Evolutionary conservation across 2,329 filamentous ascomycete species (phyloP), one percentile per base, ranked within the genome.

Genomic region (Ophiostoma fasciatum): DNA sequence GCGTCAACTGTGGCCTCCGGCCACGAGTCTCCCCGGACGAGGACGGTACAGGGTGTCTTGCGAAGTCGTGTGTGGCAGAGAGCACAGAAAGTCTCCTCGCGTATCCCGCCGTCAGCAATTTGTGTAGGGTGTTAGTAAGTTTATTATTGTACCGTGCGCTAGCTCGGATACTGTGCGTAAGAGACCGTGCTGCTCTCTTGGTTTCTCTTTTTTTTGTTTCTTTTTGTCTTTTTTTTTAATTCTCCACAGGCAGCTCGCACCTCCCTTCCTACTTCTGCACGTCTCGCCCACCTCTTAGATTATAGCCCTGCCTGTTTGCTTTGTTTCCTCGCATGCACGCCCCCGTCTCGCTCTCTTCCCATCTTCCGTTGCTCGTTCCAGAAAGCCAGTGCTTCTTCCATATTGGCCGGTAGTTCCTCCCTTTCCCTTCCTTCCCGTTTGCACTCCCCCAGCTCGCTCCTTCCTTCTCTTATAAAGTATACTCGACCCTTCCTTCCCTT

Each of bases 371-470:
- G 30, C 30, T 29, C 23, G 28, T n/a, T 21, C 35, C 31, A 36
- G 20, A 21, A 22, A 28, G 13, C 21, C 30, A 30, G 20, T 26
- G 38, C 27, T 37, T 35, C 35, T 39, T 31, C 37, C 34, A 31
- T 35, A 36, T 32, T 29, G n/a, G 32, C 38, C 32, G 35, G 33
- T 34, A 36, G 34, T 20, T 34, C 38, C 38, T 37, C 28, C 34
- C 34, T 31, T 15, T 23, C 17, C 17, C 19, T n/a, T 14, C 8
- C 25, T 19, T 32, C 35, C 18, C 23, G n/a, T 18, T 27, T 43
- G 39, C 42, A 39, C 39, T 37, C 42, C 38, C 45, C 35, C 42
- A n/a, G 15, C 45, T 44, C 42, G 41, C 42, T 40, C 44, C 46
- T 45, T 45, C 45, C 46, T 46, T 48, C 31, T 23, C 14, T 18